A percentile compares a stretch with the other conserved stretches of the same genome.
These are phyloP conservation scores for Sporothrix phasma DNA, from an alignment of 2,329 filamentous ascomycete species.

Conservation along the genomic window DNA sequence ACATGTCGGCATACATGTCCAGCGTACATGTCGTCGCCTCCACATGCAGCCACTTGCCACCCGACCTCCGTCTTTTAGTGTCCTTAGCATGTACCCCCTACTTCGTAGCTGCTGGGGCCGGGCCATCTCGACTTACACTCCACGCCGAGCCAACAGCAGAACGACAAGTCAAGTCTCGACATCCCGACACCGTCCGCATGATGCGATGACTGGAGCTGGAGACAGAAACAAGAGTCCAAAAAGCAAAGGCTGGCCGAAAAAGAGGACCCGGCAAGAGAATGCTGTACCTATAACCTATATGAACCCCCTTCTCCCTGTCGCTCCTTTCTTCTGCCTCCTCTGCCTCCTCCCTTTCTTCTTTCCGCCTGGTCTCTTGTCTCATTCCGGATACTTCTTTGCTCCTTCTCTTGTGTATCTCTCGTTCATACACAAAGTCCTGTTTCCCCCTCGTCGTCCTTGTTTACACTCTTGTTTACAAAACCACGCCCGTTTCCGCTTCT, in stretches of 20 bases:
- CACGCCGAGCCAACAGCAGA: not conserved
- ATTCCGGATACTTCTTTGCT: not conserved
- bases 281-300: not conserved
- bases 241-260: not conserved
- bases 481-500: not conserved
- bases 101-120: not conserved
- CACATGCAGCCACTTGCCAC: conserved; percentile 9
- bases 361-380: not conserved
- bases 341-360: not conserved
- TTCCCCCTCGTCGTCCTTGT: not conserved
- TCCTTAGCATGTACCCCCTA: not conserved
- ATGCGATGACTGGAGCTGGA: not conserved
- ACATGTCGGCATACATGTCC: too few relatives aligned
- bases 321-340: not conserved
- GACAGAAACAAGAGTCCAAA: not conserved
- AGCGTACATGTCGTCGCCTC: not conserved
- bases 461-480: conserved; percentile 13
- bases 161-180: not conserved
- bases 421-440: conserved; percentile 4
- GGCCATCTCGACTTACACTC: conserved; percentile 3
- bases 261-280: not conserved
- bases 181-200: not conserved
- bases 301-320: conserved; percentile 8
- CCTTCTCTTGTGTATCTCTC: conserved; percentile 6
- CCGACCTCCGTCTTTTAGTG: conserved; percentile 6